A percentile compares a stretch with the other conserved stretches of the same genome.
Evolutionary conservation across 148 eudicot genomes (phyloP).

Genomic region (Rhododendron molle): DNA sequence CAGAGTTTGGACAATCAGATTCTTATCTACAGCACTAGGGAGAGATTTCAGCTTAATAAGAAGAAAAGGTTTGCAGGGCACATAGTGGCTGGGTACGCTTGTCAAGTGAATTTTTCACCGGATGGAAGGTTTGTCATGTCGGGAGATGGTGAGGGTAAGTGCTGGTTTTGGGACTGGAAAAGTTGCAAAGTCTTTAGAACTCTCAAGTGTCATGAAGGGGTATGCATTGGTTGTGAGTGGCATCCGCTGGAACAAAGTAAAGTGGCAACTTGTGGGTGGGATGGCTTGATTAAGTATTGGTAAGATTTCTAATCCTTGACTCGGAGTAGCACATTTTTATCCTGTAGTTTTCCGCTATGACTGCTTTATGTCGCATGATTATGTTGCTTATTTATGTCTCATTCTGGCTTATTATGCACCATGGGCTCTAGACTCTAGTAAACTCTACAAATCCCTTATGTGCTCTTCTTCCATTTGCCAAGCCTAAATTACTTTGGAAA

Average conservation of each 20-base stretch:
- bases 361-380: not conserved
- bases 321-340: not conserved
- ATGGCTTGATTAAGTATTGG: constrained; percentile 95
- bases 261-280: constrained; percentile 99
- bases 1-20: constrained; percentile 99
- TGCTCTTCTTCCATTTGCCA: not conserved
- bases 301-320: constrained; percentile 22
- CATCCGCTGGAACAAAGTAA: constrained; percentile 95
- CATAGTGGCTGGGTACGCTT: constrained; percentile 92
- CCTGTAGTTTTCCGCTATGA: not conserved
- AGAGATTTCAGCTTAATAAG: constrained; percentile 89
- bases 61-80: constrained; percentile 97
- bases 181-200: constrained; percentile 85
- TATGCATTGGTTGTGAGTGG: constrained; percentile 89
- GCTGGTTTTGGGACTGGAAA: constrained; percentile 99
- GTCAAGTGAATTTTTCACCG: constrained; percentile 97
- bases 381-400: not conserved
- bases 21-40: constrained; percentile 84
- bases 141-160: constrained; percentile 93
- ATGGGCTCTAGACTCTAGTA: not conserved
- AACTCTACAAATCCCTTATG: not conserved
- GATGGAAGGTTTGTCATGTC: constrained; percentile 97
- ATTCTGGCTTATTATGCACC: not conserved
- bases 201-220: constrained; percentile 86
- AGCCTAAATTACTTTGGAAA: not conserved